These are phyloP conservation scores for Scalesia atractyloides DNA, from an alignment of 129 eudicot species.

Conservation along the genomic window DNA sequence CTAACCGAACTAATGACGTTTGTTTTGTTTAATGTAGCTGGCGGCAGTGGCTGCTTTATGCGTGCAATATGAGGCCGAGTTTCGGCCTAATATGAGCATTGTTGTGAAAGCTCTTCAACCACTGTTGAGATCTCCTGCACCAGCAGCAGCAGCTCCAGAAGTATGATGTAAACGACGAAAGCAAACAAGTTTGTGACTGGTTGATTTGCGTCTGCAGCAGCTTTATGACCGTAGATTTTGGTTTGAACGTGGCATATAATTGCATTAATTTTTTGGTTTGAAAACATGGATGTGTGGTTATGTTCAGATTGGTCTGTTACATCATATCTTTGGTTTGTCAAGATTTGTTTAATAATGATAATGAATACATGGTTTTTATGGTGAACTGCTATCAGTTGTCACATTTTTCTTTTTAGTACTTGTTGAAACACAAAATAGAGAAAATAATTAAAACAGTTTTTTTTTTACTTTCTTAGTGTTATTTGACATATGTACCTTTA, in stretches of 20 bases:
- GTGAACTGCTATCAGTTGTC: not conserved
- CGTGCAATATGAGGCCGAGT: conserved; percentile 80
- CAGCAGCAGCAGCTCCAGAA: conserved; percentile 46
- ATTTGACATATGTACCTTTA: too few relatives aligned
- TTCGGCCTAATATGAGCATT: conserved; percentile 84
- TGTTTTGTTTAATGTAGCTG: conserved; percentile 45
- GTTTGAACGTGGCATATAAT: conserved; percentile 27
- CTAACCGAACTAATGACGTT: not conserved
- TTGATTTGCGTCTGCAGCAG: conserved; percentile 24
- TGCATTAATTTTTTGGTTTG: conserved; percentile 29
- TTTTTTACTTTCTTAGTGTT: too few relatives aligned
- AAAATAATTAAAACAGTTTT: too few relatives aligned
- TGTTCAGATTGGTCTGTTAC: conserved; percentile 27
- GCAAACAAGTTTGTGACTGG: conserved; percentile 1
- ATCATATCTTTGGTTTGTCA: conserved; percentile 34
- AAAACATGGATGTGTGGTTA: conserved; percentile 6
- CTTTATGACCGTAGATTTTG: conserved; percentile 29
- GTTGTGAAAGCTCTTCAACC: conserved; percentile 87
- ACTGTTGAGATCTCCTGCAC: conserved; percentile 61
- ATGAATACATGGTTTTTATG: conserved; percentile 26
- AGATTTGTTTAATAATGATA: conserved; percentile 35
- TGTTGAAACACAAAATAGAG: too few relatives aligned
- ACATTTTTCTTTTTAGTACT: too few relatives aligned
- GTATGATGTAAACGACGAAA: conserved; percentile 24
- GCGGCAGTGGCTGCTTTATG: conserved; percentile 89